phyloP scores from a whole-genome alignment of 768 basidiomycete species.

The Fistulinella prunicolor region DNA sequence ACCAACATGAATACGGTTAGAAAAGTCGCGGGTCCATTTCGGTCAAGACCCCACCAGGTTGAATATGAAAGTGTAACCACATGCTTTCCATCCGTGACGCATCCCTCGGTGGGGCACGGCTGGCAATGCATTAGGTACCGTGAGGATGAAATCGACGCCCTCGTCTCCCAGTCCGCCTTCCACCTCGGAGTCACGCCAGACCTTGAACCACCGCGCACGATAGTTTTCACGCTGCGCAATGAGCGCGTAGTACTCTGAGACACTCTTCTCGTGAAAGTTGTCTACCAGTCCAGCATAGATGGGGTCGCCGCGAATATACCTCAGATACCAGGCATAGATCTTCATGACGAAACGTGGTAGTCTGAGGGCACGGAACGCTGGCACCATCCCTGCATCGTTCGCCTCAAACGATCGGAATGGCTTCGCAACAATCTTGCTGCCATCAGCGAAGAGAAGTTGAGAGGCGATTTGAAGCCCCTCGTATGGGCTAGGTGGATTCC shows the following conservation, averaged over 20 bases:
- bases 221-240: conserved; percentile 45
- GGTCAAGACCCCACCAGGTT: conserved; percentile 47
- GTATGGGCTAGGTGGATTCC: conserved; percentile 43
- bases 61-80: conserved; percentile 64
- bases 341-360: conserved; percentile 47
- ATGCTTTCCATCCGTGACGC: conserved; percentile 54
- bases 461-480: conserved; percentile 52
- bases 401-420: conserved; percentile 41
- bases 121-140: conserved; percentile 59
- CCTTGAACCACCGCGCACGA: conserved; percentile 38
- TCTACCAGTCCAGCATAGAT: conserved; percentile 54
- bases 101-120: conserved; percentile 54
- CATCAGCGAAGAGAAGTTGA: conserved; percentile 51
- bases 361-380: conserved; percentile 37
- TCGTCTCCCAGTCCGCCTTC: conserved; percentile 32
- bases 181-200: conserved; percentile 28
- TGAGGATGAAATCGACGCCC: conserved; percentile 61
- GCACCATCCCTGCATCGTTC: conserved; percentile 48
- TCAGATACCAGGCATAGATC: conserved; percentile 49
- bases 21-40: neutral
- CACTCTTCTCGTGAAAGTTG: conserved; percentile 45
- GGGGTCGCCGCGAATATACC: conserved; percentile 49
- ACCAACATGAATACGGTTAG: neutral
- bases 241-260: conserved; percentile 49
- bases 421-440: conserved; percentile 36